Evolutionary conservation across 768 basidiomycete species (phyloP).

Genomic region (Xerocomus brunneocitrinus): DNA sequence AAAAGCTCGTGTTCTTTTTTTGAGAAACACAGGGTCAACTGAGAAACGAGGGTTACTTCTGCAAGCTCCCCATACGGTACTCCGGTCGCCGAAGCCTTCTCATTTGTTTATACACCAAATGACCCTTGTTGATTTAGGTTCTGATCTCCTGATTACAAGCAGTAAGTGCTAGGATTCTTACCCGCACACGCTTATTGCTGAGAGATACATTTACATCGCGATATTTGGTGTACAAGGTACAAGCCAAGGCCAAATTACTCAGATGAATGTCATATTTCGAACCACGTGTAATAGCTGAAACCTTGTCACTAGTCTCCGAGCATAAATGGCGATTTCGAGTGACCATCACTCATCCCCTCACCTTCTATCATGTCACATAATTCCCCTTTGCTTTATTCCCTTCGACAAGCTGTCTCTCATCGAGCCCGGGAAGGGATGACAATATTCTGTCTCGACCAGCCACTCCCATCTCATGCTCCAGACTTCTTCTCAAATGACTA

Average conservation of each 20-base stretch:
- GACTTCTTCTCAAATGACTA: slow-evolving; percentile 51
- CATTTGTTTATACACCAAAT: neutral
- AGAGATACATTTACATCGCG: neutral
- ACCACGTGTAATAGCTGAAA: neutral
- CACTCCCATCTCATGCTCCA: slow-evolving; percentile 18
- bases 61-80: neutral
- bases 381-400: slow-evolving; percentile 9
- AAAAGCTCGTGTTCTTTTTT: neutral
- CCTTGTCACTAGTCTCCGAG: neutral
- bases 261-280: neutral
- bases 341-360: neutral
- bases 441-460: slow-evolving; percentile 10
- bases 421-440: slow-evolving; percentile 9
- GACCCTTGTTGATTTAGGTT: neutral
- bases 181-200: neutral
- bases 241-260: neutral
- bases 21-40: neutral
- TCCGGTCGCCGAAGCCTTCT: slow-evolving; percentile 1
- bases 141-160: neutral
- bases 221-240: neutral
- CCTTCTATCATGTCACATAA: slow-evolving; percentile 1
- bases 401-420: slow-evolving; percentile 10
- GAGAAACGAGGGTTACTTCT: neutral
- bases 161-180: slow-evolving; percentile 1
- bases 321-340: neutral